Percentiles rank a stretch among this genome's conserved stretches.
Evolutionary conservation across 2,329 filamentous ascomycete species (phyloP).

Genomic region (Setomelanomma holmii): DNA sequence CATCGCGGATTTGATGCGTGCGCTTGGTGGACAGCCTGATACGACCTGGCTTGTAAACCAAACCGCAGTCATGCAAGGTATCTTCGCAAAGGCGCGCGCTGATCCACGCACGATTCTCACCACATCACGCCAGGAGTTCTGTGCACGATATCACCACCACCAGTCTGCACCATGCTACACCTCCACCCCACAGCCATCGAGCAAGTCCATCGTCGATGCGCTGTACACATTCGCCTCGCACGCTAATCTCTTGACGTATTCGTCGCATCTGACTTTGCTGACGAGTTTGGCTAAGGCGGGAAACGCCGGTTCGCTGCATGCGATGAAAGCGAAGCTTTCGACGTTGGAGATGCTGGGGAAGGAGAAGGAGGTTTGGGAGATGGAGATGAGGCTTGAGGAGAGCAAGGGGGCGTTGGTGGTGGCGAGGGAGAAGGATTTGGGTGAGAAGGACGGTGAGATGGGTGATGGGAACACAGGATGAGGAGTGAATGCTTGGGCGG

Average conservation of each 20-base stretch:
- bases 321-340: neutral
- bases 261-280: neutral
- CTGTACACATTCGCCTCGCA: neutral
- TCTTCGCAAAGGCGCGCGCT: neutral
- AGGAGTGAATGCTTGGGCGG: too few species aligned
- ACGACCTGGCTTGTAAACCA: neutral
- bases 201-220: neutral
- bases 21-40: neutral
- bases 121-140: neutral
- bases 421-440: too few species aligned
- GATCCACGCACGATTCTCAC: neutral
- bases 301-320: neutral
- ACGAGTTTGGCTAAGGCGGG: neutral
- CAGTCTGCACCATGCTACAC: neutral
- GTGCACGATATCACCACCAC: neutral
- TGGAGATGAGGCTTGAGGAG: slow-evolving; percentile 6
- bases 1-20: neutral
- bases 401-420: too few species aligned
- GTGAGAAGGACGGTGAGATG: too few species aligned
- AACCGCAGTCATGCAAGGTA: neutral
- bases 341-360: slow-evolving; percentile 2
- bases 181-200: neutral
- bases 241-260: neutral
- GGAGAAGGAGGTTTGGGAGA: slow-evolving; percentile 11
- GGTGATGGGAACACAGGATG: too few species aligned